Percentiles rank a stretch among this genome's conserved stretches.
phyloP scores from a whole-genome alignment of 106 monocot genomes.

The Ottelia alismoides region DNA sequence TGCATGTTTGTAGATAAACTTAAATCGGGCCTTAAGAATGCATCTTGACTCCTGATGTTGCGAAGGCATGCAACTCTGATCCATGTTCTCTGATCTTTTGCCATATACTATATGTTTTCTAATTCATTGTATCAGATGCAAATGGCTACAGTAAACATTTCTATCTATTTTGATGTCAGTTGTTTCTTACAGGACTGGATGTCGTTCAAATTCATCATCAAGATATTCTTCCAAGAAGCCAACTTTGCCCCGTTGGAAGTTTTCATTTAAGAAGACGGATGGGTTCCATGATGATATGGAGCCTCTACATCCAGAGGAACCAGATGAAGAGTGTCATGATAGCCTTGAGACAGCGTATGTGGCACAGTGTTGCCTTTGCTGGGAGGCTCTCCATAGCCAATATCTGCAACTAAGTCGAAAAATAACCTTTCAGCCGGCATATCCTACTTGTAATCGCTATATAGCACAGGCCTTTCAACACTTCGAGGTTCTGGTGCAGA shows the following conservation, averaged over 20 bases:
- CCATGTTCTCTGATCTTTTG: too few species aligned
- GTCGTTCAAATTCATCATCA: too few species aligned
- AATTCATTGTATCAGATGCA: too few species aligned
- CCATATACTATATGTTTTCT: too few species aligned
- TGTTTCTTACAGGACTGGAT: too few species aligned
- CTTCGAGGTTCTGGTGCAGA: conserved; percentile 77
- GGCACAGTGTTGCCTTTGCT: conserved; percentile 54
- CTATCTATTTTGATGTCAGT: too few species aligned
- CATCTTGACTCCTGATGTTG: too few species aligned
- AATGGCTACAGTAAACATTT: too few species aligned
- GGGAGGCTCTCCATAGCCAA: conserved; percentile 86
- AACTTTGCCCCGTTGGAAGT: conserved; percentile 29
- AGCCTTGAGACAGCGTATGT: conserved; percentile 79
- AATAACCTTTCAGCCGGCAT: conserved; percentile 32
- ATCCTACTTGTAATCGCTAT: conserved; percentile 8
- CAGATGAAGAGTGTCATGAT: conserved; percentile 32
- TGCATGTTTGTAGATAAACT: too few species aligned
- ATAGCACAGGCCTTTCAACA: conserved; percentile 85
- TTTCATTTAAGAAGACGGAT: conserved; percentile 66
- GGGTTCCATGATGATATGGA: conserved; percentile 43
- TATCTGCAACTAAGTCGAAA: conserved; percentile 44
- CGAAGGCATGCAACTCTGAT: too few species aligned
- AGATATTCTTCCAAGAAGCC: conserved; percentile 40
- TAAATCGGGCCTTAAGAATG: too few species aligned
- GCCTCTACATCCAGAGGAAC: conserved; percentile 1